A percentile compares a stretch with the other conserved stretches of the same genome.
Conservation (phyloP, 306 rosid species). For the Dalbergia cochinchinensis region DNA sequence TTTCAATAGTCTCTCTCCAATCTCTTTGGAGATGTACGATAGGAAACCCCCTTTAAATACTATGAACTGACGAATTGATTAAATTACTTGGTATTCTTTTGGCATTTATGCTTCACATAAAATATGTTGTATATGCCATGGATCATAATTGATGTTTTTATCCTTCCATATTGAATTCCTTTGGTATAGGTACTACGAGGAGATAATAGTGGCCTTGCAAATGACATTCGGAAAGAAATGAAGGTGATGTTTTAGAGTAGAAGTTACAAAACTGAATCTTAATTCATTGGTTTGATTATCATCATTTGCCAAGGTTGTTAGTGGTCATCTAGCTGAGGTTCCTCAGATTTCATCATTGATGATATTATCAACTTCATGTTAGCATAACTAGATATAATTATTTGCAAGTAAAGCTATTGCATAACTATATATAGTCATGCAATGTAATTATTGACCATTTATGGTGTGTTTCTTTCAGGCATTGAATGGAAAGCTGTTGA, state of each 20-base stretch:
- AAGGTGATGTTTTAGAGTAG: conserved; percentile 64
- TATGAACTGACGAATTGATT: not conserved
- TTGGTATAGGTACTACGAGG: conserved; percentile 86
- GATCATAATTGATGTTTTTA: conserved; percentile 23
- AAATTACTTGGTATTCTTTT: conserved; percentile 16
- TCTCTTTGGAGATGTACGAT: conserved; percentile 6
- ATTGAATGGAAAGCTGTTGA: conserved; percentile 91
- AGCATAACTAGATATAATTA: conserved; percentile 24
- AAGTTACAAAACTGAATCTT: conserved; percentile 23
- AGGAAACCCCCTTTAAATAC: not conserved
- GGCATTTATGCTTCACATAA: conserved; percentile 24
- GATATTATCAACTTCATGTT: conserved; percentile 22
- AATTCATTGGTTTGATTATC: conserved; percentile 9
- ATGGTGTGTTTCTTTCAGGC: conserved; percentile 60
- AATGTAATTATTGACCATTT: conserved; percentile 32
- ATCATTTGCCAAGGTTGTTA: conserved; percentile 30
- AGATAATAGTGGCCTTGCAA: conserved; percentile 95
- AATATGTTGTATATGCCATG: conserved; percentile 19
- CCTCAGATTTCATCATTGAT: conserved; percentile 11
- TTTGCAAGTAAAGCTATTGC: not conserved
- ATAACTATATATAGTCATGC: conserved; percentile 18
- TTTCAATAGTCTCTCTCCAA: not conserved
- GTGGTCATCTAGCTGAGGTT: conserved; percentile 34
- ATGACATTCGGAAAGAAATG: conserved; percentile 99
- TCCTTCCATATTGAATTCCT: conserved; percentile 44